phyloP scores from a whole-genome alignment of 139 green algal genomes.

The Ostreobium quekettii region DNA sequence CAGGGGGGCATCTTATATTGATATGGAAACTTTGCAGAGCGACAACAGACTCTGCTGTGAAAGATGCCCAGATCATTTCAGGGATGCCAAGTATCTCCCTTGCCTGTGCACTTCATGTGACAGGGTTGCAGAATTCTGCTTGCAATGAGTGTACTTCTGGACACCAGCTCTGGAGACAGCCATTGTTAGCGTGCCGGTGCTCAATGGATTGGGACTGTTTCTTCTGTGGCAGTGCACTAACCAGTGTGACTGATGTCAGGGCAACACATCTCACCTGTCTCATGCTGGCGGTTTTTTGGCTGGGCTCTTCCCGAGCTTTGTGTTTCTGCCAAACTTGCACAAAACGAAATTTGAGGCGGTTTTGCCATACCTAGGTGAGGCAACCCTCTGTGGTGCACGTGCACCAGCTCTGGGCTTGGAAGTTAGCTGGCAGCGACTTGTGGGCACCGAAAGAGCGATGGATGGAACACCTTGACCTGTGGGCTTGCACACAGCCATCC shows the following conservation, averaged over 20 bases:
- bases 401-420: no score
- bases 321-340: slow-evolving; percentile 59
- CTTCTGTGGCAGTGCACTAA: not conserved
- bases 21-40: no score
- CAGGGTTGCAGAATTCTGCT: slow-evolving; percentile 3
- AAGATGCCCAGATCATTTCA: no score
- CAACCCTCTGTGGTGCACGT: no score
- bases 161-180: not conserved
- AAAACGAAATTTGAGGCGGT: slow-evolving; percentile 32
- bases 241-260: no score
- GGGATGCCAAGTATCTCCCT: no score
- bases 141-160: not conserved
- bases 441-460: not conserved
- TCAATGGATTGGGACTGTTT: not conserved
- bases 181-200: not conserved
- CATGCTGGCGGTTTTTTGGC: slow-evolving; percentile 62
- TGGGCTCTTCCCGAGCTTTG: slow-evolving; percentile 50
- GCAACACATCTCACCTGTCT: slow-evolving; percentile 38
- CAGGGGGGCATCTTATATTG: no score
- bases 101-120: no score
- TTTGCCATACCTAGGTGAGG: not conserved
- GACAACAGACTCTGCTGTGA: no score
- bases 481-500: not conserved
- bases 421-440: no score
- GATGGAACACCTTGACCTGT: not conserved